Conservation (phyloP, 345 rosid species). For the Murraya paniculata region DNA sequence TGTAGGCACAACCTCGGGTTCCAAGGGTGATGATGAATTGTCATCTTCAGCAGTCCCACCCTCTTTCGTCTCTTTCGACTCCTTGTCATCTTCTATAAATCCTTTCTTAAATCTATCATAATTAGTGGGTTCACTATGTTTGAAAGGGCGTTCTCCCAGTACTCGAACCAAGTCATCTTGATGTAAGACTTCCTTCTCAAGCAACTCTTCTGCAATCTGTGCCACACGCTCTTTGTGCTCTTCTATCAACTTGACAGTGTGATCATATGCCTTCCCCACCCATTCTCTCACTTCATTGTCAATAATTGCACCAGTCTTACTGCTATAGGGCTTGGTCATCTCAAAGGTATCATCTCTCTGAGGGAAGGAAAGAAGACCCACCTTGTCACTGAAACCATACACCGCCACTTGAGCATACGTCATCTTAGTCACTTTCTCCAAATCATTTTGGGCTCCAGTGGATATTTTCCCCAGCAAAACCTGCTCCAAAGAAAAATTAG, state of each 20-base stretch:
- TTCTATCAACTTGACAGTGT: slow-evolving; percentile 40
- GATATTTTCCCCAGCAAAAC: slow-evolving; percentile 43
- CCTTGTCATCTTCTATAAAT: slow-evolving; percentile 35
- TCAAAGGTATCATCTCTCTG: slow-evolving; percentile 37
- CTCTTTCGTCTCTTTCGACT: slow-evolving; percentile 16
- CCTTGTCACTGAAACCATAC: slow-evolving; percentile 59
- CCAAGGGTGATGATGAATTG: slow-evolving; percentile 25
- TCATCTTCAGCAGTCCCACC: slow-evolving; percentile 15
- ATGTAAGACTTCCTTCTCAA: slow-evolving; percentile 53
- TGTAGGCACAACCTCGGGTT: slow-evolving; percentile 33
- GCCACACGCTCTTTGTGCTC: slow-evolving; percentile 52
- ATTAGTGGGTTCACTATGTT: slow-evolving; percentile 40
- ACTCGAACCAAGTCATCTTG: slow-evolving; percentile 44
- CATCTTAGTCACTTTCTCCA: slow-evolving; percentile 57
- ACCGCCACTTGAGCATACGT: slow-evolving; percentile 52
- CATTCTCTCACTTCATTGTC: slow-evolving; percentile 51
- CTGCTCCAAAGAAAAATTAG: slow-evolving; percentile 6
- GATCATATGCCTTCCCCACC: slow-evolving; percentile 44
- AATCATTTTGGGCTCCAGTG: slow-evolving; percentile 54
- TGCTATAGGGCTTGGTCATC: slow-evolving; percentile 50
- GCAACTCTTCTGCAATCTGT: slow-evolving; percentile 44
- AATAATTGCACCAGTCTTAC: slow-evolving; percentile 48
- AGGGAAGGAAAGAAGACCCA: slow-evolving; percentile 60
- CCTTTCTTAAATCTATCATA: slow-evolving; percentile 49
- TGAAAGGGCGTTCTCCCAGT: slow-evolving; percentile 51